Evolutionary conservation across 208 protist species (phyloP), one percentile per base, ranked within the genome.

Genomic region (Trypanosoma avium): DNA sequence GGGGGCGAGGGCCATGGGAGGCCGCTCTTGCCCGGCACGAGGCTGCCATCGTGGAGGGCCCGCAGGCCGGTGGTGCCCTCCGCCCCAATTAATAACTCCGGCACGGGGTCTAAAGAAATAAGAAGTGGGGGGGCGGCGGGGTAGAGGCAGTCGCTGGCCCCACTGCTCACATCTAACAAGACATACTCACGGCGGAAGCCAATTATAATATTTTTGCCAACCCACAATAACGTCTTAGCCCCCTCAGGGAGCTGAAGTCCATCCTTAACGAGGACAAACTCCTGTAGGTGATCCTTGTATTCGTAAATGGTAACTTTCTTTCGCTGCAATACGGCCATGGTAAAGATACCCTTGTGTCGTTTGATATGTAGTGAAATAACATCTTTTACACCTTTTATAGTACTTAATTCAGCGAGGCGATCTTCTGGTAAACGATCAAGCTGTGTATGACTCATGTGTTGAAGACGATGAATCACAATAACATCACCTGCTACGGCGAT

Each of bases 261-360:
- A 30, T 81, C 78, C 9, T 67, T 58, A 24, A 64, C 30, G 1
- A 55, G 27, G n/a, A 63, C 52, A 45, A 80, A 67, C 8, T 68
- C 53, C 46, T 48, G 48, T 4, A 53, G 27, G 12, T 61, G 32
- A 0, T 71, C 58, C 46, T 59, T 73, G 27, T 77, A 72, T 36
- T 87, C 82, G 56, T 79, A 92, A 13, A 92, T 33, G 12, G 49
- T 68, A 32, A 89, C 46, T 19, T 79, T 82, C n/a, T 74, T 72
- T 7, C 73, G 69, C 62, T 84, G 77, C 42, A 88, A 64, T 21
- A 81, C 80, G 2, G 82, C 86, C 36, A 92, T 60, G n/a, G 70
- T 67, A 32, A 79, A 62, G 6, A 67, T 10, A 4, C 74, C 71
- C 27, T 55, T 61, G 8, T 88, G 76, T 46, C 77, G 72, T 48